Evolutionary conservation across 139 green algal species (phyloP), one percentile per base, ranked within the genome.

Genomic region (Closterium sp.): DNA sequence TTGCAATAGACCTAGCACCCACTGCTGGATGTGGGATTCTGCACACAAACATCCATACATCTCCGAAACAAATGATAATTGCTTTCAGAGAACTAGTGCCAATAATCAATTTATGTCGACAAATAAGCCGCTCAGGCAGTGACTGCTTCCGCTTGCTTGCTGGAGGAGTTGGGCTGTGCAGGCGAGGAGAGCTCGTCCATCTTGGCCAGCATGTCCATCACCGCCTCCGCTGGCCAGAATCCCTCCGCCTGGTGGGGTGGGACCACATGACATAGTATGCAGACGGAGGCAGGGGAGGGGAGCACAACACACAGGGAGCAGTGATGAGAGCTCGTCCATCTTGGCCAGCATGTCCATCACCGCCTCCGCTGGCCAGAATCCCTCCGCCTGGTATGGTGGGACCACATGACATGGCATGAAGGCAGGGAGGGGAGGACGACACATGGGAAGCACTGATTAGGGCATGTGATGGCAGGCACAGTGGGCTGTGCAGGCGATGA

Each of bases 131-230:
- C 50, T 73, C 50, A 73, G 50, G 50, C 50, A 2, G 50, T 73
- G 50, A 73, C 50, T 73, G 50, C 13, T 22, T 73, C 50, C 24
- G 50, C 50, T 21, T 22, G 50, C 50, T 73, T 73, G 50, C 50
- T 73, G 1, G 45, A 70, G 50, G 50, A 73, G 50, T 22, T 73
- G 50, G 50, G 50, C 50, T 73, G 50, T 73, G 50, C 1, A 22
- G 50, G 50, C 50, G 50, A 21, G 24, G 50, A 73, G 50, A 73
- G 50, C 31, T 93, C 90, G 87, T 93, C 90, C 84, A 93, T 73
- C 17, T 91, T 91, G 29, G 31, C 62, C 21, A 93, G 70, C 90
- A 93, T 93, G 90, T 93, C 90, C 90, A 93, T 87, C 29, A 93
- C 85, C 42, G 90, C 90, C 79, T 91, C 79, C 24, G 90, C 85